Base-by-base conservation (phyloP, 1,139 yeast genomes). In the Meyerozyma smithsonii region DNA sequence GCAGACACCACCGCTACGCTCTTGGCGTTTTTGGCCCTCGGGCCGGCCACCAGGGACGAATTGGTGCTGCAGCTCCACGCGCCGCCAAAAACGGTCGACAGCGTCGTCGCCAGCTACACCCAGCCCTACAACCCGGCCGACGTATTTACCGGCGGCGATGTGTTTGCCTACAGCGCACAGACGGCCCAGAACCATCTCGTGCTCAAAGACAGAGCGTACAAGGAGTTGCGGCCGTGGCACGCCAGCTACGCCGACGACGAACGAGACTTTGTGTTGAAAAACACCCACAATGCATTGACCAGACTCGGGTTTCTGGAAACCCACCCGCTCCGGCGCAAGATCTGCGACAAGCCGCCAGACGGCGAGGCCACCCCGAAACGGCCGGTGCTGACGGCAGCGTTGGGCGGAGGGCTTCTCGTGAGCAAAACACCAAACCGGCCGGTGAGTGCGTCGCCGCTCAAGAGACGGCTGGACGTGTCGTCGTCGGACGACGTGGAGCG, bases 221-320 rank as follows among this genome's bases (percentile, higher is more conserved):
- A 69, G 46, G 74, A 69, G 20, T 47, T 68, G 18, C 54, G 62
- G 36, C 75, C 75, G 2, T 64, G 70, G 69, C 53, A 47, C 20
- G 44, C 42, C 32, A 48, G 52, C 30, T 70, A 63, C 49, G 51
- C 64, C 12, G 52, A 48, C n/a, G 52, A 53, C 28, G 75, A 71
- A 48, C 56, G 72, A 34, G 45, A 45, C 4, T 47, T 62, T 37
- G 56, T 71, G 25, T 49, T 66, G 21, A 54, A 59, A 28, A 70
- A 69, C 46, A 56, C 62, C 37, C 59, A 67, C 46, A 58, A 61
- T 42, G 73, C 74, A 8, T 60, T 71, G 45, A 69, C 72, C 17
- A 51, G 77, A 37, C 52, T 68, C 35, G 77, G 76, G 23, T 71
- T 57, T 43, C 66, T 66, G 50, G 71, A 64, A 34, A 67, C 74